Base-by-base conservation (phyloP, 2,329 filamentous ascomycete genomes). In the Talaromyces piceae region DNA sequence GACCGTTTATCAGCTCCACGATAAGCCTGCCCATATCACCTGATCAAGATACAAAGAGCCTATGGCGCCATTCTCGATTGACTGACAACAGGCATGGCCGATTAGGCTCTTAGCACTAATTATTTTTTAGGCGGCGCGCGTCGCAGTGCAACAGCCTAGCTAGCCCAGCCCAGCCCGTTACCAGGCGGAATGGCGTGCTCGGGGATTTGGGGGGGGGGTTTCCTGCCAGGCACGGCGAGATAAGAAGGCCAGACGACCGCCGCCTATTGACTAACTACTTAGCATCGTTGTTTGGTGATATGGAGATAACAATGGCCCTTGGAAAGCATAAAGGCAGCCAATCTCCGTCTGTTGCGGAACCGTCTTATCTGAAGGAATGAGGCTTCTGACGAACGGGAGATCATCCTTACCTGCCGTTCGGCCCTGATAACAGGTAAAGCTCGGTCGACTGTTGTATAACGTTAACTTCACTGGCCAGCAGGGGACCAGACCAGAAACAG, bases 31-130 rank as follows among this genome's bases (percentile, higher is more conserved):
- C 20, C n/a, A 20, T 7, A 28, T 4, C 9, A 9, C n/a, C 33
- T 20, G 16, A 37, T 37, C 11, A 28, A 6, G 33, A 18, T 18
- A 18, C 8, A 37, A 43, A 25, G 6, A 16, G 39, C 11, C 18
- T 12, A 43, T 43, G 39, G 39, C 39, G 39, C 39, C 39, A 43
- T 43, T 43, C 39, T 43, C 39, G 39, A 43, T 43, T 43, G 39
- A 22, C 20, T 43, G 20, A 25, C 39, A 43, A 22, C 39, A 41
- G 18, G 16, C 39, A 41, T 41, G 18, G 22, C 11, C 8, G 23
- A 20, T 22, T 12, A 43, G 16, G 39, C 20, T 18, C 33, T 37
- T 37, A 37, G 20, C 26, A n/a, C n/a, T n/a, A n/a, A n/a, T n/a
- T n/a, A n/a, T n/a, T n/a, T n/a, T n/a, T n/a, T n/a, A 20, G 33